Base-by-base conservation (phyloP, 805 yeast genomes). In the Kuraishia cidri region DNA sequence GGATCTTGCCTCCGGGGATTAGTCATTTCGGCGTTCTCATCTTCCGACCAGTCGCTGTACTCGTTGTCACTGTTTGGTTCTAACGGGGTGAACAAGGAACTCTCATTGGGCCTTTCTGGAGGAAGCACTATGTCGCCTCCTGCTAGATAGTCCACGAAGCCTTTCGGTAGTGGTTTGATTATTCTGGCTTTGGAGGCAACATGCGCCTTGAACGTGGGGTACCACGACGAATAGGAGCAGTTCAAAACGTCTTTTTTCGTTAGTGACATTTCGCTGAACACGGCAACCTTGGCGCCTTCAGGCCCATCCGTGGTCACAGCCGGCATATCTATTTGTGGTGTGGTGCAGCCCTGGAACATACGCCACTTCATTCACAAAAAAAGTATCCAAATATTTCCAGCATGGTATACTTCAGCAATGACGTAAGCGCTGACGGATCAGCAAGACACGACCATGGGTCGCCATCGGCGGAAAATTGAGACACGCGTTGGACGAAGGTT, bases 31-130 rank as follows among this genome's bases (percentile, higher is more conserved):
- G 33, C 43, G 5, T 33, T 4, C 2, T 54, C 62, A 3, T 58
- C 69, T 2, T 64, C 75, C 24, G 77, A 81, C 83, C 90, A 79
- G 41, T 79, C 87, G 40, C 85, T 75, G 48, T 81, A 81, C 22
- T 79, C 86, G 38, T 75, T 75, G 39, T 75, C 79, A 33, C 77
- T 73, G 32, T 54, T 53, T 6, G 64, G 57, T 11, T 46, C 43
- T 2, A 54, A 44, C 1, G 51, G 57, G 12, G 55, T 59, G 28
- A 51, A 50, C 15, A 51, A 34, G 3, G 50, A 37, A 1, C 56
- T 47, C 11, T 62, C 58, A 17, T 50, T 43, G 38, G 49, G 39
- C 7, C 41, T 63, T 12, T 67, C 75, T 1, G 58, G 54, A 0
- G 86, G 84, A 6, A 85, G 56, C 19, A 52, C 61, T 22, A 85